phyloP scores from a whole-genome alignment of 495 filamentous ascomycete species.

The Pyrenula aspistea region DNA sequence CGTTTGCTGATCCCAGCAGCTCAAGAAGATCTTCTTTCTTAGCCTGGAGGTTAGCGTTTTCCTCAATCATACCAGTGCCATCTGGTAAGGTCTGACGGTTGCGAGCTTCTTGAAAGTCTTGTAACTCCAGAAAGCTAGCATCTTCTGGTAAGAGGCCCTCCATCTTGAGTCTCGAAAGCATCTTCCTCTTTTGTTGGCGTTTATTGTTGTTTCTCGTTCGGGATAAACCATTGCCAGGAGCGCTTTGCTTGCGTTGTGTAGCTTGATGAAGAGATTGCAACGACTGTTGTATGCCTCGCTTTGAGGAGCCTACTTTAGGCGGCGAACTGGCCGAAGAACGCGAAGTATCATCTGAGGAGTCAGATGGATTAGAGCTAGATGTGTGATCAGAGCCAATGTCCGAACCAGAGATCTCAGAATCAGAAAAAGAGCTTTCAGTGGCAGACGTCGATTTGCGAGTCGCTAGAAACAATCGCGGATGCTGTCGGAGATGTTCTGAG shows the following conservation, averaged over 20 bases:
- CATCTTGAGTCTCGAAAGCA: conserved; percentile 34
- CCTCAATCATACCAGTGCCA: conserved; percentile 10
- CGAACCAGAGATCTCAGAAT: too few species aligned
- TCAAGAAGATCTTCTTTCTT: conserved; percentile 37
- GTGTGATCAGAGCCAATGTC: not conserved
- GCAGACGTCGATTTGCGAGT: too few species aligned
- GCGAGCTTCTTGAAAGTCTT: conserved; percentile 15
- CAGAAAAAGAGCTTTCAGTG: too few species aligned
- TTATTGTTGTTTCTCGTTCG: conserved; percentile 43
- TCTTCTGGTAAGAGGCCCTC: conserved; percentile 32
- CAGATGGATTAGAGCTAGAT: not conserved
- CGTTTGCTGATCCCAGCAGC: conserved; percentile 27
- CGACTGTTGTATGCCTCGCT: not conserved
- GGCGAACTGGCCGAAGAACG: not conserved
- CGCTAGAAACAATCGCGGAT: too few species aligned
- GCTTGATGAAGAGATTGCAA: not conserved
- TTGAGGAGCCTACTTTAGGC: conserved; percentile 10
- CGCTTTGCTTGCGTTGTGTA: not conserved
- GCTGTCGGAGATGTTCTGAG: too few species aligned
- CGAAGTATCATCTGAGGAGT: not conserved
- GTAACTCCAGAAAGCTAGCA: conserved; percentile 35
- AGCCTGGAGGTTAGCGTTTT: conserved; percentile 29
- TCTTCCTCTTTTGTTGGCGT: conserved; percentile 34
- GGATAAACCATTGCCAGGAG: conserved; percentile 29
- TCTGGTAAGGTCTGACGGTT: conserved; percentile 6